Base-by-base conservation (phyloP, 805 yeast genomes). In the Candida montana region DNA sequence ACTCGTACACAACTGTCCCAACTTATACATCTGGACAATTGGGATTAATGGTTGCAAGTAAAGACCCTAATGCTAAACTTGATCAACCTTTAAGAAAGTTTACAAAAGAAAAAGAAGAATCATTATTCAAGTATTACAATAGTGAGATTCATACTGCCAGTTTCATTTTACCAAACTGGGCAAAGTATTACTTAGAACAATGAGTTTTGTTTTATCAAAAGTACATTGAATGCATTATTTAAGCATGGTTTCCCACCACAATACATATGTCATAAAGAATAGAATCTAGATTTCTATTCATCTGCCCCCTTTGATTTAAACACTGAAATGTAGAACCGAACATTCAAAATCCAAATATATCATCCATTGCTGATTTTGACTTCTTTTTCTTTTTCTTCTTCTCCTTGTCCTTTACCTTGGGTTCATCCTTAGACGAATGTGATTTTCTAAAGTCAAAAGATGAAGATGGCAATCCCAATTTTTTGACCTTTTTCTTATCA, bases 11-110 rank as follows among this genome's bases (percentile, higher is more conserved):
- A 47, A 82, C 86, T 52, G 87, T 87, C 62, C 96, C 96, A 31
- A 77, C 87, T 12, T 87, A 87, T 62, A 86, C 96, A 3, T 81
- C 91, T 7, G 96, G 96, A 13, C 95, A 86, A 62, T 71, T 87
- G 48, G 95, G 95, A 1, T 68, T 87, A 42, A 71, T 87, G 59
- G 75, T 85, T 18, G 84, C 91, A 46, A 71, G 82, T 32, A 81
- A 80, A 55, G 75, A 81, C 54, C 50, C 64, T 1, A 32, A 57
- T 1, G 64, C 69, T 18, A 60, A 70, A 48, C 65, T 85, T 41
- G 62, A 62, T 18, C 61, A 46, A 27, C 91, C 95, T 8, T 44
- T 61, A 23, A 74, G 90, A 51, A 54, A 49, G 20, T 55, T 72
- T 40, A 50, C 72, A 7, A 48, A 61, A 3, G 72, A 65, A 20